Evolutionary conservation across 2,329 filamentous ascomycete species (phyloP).

Genomic region (Ophiostoma populinum): DNA sequence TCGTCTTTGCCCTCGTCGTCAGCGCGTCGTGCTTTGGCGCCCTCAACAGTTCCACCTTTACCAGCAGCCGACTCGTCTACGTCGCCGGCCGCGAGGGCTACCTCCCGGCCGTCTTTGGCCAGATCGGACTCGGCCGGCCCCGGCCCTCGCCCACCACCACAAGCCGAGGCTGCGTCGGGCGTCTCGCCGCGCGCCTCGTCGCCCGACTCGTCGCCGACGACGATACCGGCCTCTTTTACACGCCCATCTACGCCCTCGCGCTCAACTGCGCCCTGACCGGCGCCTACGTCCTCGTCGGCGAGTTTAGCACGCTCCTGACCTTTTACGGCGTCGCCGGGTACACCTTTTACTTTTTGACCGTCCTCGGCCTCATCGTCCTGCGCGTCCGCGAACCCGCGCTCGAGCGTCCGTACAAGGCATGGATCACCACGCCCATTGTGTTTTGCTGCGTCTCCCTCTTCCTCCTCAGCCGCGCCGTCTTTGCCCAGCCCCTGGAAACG

Average conservation of each 20-base stretch:
- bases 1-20: constrained; percentile 77
- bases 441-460: constrained; percentile 98
- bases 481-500: constrained; percentile 82
- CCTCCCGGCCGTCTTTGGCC: constrained; percentile 67
- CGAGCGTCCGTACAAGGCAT: constrained; percentile 83
- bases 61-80: constrained; percentile 79
- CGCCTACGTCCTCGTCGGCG: constrained; percentile 68
- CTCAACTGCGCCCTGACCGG: constrained; percentile 62
- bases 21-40: constrained; percentile 86
- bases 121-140: constrained; percentile 59
- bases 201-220: constrained; percentile 55
- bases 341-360: constrained; percentile 91
- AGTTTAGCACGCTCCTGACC: constrained; percentile 80
- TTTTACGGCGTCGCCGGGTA: constrained; percentile 98
- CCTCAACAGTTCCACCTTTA: constrained; percentile 88
- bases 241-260: constrained; percentile 78
- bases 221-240: constrained; percentile 70
- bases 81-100: constrained; percentile 92
- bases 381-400: constrained; percentile 74
- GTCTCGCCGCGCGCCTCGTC: constrained; percentile 38
- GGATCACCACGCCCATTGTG: constrained; percentile 93
- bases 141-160: no score
- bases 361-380: constrained; percentile 81
- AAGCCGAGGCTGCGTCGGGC: no score
- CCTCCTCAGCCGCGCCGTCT: constrained; percentile 70